Conservation (phyloP, 495 filamentous ascomycete species). For the Hypoxylon trugodes region DNA sequence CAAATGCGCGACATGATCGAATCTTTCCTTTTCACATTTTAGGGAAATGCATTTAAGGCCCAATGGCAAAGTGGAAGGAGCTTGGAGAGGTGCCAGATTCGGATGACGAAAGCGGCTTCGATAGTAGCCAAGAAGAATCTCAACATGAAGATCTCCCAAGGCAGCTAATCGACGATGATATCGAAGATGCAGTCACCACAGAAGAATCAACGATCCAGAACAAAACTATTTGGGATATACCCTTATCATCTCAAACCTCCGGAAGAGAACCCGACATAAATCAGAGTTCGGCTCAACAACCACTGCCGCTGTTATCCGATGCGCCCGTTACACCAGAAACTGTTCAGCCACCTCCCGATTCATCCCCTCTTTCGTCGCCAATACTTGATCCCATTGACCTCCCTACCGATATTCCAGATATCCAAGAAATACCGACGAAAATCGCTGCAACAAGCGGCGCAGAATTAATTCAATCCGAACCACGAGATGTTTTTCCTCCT, state of each 20-base stretch:
- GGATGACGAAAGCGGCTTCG: slow-evolving; percentile 60
- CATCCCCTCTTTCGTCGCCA: slow-evolving; percentile 32
- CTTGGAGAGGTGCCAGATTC: slow-evolving; percentile 66
- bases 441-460: not conserved
- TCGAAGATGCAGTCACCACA: not conserved
- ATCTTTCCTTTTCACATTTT: not conserved
- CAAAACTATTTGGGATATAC: slow-evolving; percentile 39
- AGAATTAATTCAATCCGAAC: not conserved
- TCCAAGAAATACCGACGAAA: not conserved
- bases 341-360: slow-evolving; percentile 7
- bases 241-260: slow-evolving; percentile 31
- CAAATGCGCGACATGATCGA: slow-evolving; percentile 38
- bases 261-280: slow-evolving; percentile 6
- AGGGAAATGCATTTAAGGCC: slow-evolving; percentile 39
- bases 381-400: slow-evolving; percentile 8
- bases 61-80: slow-evolving; percentile 66
- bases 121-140: slow-evolving; percentile 50
- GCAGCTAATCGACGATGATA: not conserved
- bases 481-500: not conserved
- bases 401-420: no score
- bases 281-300: slow-evolving; percentile 3
- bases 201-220: not conserved
- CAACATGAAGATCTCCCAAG: slow-evolving; percentile 30
- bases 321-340: slow-evolving; percentile 5
- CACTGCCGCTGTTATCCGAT: not conserved